Conservation (phyloP, 75 land plant species). For the Larix kaempferi region DNA sequence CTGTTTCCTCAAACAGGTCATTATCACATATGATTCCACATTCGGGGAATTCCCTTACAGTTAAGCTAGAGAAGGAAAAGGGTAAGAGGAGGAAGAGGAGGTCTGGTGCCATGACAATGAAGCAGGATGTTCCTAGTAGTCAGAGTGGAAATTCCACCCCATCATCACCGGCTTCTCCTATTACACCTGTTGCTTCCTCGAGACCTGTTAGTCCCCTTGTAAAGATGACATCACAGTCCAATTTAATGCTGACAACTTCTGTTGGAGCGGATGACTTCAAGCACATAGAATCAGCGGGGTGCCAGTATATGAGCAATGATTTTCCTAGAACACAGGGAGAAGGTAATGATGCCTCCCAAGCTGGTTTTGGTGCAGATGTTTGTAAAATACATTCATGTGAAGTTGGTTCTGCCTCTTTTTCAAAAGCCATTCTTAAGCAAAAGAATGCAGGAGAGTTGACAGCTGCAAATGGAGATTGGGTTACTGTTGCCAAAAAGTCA, state of each 20-base stretch:
- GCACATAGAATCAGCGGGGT: constrained; percentile 6
- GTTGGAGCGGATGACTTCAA: neutral
- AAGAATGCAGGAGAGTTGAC: neutral
- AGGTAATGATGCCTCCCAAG: neutral
- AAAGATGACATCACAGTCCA: neutral
- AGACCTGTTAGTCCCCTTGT: neutral
- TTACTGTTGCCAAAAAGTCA: constrained; percentile 8
- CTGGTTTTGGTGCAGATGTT: constrained; percentile 1
- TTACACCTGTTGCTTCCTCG: constrained; percentile 7
- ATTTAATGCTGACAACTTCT: neutral
- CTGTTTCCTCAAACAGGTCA: neutral
- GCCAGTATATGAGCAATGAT: neutral
- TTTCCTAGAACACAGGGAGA: neutral
- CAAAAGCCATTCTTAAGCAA: neutral
- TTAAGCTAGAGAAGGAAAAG: constrained; percentile 38
- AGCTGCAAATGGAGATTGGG: constrained; percentile 9
- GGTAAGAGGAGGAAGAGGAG: constrained; percentile 33
- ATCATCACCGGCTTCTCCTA: constrained; percentile 19
- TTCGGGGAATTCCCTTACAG: constrained; percentile 17
- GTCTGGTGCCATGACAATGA: constrained; percentile 21
- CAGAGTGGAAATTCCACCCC: constrained; percentile 52
- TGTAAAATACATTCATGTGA: neutral
- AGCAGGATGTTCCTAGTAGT: constrained; percentile 57
- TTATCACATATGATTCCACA: constrained; percentile 12
- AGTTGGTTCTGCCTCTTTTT: neutral